Evolutionary conservation across 2,329 filamentous ascomycete genomes (phyloP).

Genomic region (Monascus ruber): DNA sequence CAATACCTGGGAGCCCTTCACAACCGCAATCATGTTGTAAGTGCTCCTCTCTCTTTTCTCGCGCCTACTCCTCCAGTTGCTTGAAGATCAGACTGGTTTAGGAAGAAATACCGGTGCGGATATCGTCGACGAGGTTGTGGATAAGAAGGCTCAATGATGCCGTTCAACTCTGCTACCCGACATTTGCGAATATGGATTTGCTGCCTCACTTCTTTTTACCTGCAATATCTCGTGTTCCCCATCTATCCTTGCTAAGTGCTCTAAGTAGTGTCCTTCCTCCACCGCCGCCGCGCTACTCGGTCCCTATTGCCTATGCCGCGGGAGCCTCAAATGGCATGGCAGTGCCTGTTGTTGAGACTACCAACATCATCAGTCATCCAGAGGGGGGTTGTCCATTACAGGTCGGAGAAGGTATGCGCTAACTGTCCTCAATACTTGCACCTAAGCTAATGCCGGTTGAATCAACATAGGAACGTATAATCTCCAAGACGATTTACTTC

Average conservation of each 20-base stretch:
- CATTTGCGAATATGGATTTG: too few relatives aligned
- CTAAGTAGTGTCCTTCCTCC: conserved; percentile 63
- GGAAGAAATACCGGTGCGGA: too few relatives aligned
- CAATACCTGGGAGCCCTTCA: too few relatives aligned
- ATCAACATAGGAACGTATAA: conserved; percentile 62
- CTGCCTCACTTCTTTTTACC: not conserved
- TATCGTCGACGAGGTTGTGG: not conserved
- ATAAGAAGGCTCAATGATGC: not conserved
- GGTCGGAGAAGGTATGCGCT: conserved; percentile 68
- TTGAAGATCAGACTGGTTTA: too few relatives aligned
- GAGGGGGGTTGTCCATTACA: conserved; percentile 80
- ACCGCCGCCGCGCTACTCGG: conserved; percentile 74
- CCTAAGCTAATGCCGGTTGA: not conserved
- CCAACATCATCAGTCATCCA: conserved; percentile 74
- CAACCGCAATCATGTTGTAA: conserved; percentile 13
- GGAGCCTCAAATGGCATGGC: conserved; percentile 56
- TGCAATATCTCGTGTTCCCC: conserved; percentile 1
- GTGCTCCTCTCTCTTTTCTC: conserved; percentile 3
- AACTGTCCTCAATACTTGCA: too few relatives aligned
- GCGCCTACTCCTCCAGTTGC: not conserved
- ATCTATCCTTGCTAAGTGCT: not conserved
- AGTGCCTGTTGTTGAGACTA: conserved; percentile 78
- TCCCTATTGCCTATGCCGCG: conserved; percentile 60
- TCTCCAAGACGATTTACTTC: conserved; percentile 78
- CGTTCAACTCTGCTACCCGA: not conserved